Evolutionary conservation across 169 alveolate species (phyloP).

Genomic region (Babesia bigemina): DNA sequence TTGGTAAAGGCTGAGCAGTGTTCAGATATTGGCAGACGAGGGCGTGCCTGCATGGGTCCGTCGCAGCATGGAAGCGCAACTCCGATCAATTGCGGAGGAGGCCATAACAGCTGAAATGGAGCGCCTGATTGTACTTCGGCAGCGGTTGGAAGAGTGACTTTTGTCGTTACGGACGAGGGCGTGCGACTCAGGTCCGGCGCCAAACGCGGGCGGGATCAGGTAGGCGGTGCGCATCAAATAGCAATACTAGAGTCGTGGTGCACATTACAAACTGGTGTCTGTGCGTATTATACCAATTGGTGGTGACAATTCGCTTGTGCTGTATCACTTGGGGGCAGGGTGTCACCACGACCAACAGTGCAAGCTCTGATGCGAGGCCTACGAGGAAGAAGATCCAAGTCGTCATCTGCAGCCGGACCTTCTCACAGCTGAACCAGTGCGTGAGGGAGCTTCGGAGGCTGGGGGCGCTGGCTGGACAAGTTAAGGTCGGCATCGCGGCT

Average conservation of each 20-base stretch:
- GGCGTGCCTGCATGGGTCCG: conserved; percentile 55
- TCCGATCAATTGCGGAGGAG: conserved; percentile 32
- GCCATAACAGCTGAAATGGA: conserved; percentile 1
- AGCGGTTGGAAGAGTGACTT: background rate
- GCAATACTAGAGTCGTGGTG: too few species aligned
- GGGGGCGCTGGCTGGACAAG: conserved; percentile 72
- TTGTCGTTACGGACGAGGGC: conserved; percentile 1
- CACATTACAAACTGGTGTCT: too few species aligned
- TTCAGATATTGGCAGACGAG: conserved; percentile 3
- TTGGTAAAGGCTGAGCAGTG: background rate
- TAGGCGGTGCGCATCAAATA: background rate
- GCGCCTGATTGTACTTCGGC: background rate
- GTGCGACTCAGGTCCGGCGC: background rate
- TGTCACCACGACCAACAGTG: background rate
- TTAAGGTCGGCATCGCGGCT: conserved; percentile 76
- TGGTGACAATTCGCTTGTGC: too few species aligned
- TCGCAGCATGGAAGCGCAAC: conserved; percentile 27
- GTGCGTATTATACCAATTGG: too few species aligned
- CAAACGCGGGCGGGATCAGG: conserved; percentile 13
- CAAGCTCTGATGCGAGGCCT: background rate
- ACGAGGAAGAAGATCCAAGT: conserved; percentile 45
- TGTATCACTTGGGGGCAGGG: too few species aligned
- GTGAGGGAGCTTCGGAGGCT: conserved; percentile 85
- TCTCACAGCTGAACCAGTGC: conserved; percentile 87
- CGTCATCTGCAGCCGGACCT: conserved; percentile 91